Base-by-base conservation (phyloP, 1,284 basidiomycete genomes). In the Leccinum pachyderme region DNA sequence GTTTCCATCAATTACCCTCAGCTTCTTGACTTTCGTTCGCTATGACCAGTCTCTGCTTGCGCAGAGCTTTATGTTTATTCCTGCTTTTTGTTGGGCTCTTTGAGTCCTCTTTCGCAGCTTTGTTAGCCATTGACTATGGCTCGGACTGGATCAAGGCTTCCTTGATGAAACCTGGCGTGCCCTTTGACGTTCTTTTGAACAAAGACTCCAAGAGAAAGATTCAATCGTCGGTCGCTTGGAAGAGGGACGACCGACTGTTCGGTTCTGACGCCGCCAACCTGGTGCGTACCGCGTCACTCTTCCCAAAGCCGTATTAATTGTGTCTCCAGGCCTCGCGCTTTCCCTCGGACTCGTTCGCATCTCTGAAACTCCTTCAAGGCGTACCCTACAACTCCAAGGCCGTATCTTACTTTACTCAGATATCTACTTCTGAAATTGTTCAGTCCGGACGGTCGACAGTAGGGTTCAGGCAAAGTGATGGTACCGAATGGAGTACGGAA, bases 131-230 rank as follows among this genome's bases (percentile, higher is more conserved):
- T 67, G 95, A 98, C 83, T 96, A 95, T 82, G 95, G 95, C 69
- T 84, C 91, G 41, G 95, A 98, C 75, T 94, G 87, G 80, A 96
- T 94, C 68, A 99, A 98, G 73, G 91, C 94, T 28, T 95, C 95
- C 8, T 79, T 99, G 58, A 91, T 99, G 82, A 96, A 96, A 69
- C 96, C 96, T 1, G 96, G 95, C 41, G 78, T 93, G 50, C 95
- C 96, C 1, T 97, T 99, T 66, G 96, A 99, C 73, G 93, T 99
- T 31, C 80, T 99, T 33, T 79, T 99, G 49, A 95, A 97, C 75
- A 91, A 93, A 70, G 96, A 98, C 72, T 96, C 93, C 41, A 98
- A 98, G 76, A 82, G 96, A 61, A 99, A 99, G 76, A 93, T 98
- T 51, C 89, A 91, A 63, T 86, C 91, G 24, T 85, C 88, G 2